Conservation (phyloP, 345 rosid species). For the Moricandia moricandioides region DNA sequence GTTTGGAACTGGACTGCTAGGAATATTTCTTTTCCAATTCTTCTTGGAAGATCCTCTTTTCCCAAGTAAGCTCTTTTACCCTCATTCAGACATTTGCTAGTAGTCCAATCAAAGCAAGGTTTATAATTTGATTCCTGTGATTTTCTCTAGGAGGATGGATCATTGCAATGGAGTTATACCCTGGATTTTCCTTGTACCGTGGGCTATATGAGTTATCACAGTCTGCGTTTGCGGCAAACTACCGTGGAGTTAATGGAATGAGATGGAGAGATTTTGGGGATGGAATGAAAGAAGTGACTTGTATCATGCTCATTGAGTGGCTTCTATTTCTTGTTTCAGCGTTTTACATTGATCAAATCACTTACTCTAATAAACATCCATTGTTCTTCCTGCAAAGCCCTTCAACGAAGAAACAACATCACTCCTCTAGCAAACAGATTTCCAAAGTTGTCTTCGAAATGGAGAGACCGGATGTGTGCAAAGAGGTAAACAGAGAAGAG, state of each 20-base stretch:
- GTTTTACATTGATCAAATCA: conserved; percentile 66
- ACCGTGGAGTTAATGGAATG: conserved; percentile 71
- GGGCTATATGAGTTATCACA: conserved; percentile 82
- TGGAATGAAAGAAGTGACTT: conserved; percentile 69
- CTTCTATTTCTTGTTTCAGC: conserved; percentile 55
- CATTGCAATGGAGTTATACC: conserved; percentile 72
- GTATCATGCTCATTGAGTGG: conserved; percentile 84
- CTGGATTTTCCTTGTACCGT: conserved; percentile 85
- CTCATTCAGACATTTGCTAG: background rate
- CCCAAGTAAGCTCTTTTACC: conserved; percentile 59
- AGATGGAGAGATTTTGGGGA: conserved; percentile 61
- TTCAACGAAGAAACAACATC: conserved; percentile 39
- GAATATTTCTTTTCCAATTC: conserved; percentile 69
- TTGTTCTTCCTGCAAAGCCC: conserved; percentile 46
- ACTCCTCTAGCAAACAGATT: conserved; percentile 44
- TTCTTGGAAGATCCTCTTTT: conserved; percentile 65
- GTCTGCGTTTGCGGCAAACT: conserved; percentile 51
- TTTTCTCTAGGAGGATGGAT: conserved; percentile 61
- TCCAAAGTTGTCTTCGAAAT: conserved; percentile 70
- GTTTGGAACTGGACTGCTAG: conserved; percentile 88
- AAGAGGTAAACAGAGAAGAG: conserved; percentile 60
- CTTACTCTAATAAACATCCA: conserved; percentile 60
- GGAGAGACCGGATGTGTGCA: conserved; percentile 80
- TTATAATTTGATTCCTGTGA: background rate
- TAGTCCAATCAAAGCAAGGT: background rate